Conservation (phyloP, 768 basidiomycete genomes). For the Collybiopsis confluens region DNA sequence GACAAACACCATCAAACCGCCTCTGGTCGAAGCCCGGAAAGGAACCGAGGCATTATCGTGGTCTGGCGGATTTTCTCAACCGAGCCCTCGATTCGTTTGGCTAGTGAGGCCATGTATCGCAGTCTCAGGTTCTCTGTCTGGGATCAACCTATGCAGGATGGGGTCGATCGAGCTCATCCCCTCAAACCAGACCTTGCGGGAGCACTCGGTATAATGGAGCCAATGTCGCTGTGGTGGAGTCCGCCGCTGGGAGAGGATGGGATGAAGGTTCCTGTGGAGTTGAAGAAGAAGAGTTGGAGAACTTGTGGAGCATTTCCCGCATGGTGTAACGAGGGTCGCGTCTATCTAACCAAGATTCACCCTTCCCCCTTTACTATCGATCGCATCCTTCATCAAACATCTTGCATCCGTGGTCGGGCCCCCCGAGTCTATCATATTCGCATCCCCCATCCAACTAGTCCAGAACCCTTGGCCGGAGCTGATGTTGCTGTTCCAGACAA, state of each 20-base stretch:
- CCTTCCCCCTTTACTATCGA: background rate
- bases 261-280: constrained; percentile 12
- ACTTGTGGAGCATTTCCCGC: constrained; percentile 8
- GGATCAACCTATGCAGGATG: background rate
- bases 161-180: background rate
- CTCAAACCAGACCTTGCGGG: background rate
- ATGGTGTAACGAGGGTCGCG: constrained; percentile 4
- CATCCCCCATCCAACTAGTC: background rate
- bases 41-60: background rate
- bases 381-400: background rate
- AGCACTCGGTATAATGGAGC: too few relatives aligned
- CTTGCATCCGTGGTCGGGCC: background rate
- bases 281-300: constrained; percentile 11
- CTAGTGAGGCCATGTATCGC: background rate
- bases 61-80: background rate
- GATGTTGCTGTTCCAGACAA: too few relatives aligned
- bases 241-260: background rate
- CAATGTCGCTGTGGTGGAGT: background rate
- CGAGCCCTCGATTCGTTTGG: background rate
- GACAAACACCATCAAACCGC: too few relatives aligned
- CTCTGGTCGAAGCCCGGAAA: background rate
- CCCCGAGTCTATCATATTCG: background rate
- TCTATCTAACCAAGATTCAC: background rate
- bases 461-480: too few relatives aligned
- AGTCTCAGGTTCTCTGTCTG: background rate